A percentile compares a stretch with the other conserved stretches of the same genome.
Conservation (phyloP, 2,329 filamentous ascomycete genomes). For the Cladorrhinum sp. region DNA sequence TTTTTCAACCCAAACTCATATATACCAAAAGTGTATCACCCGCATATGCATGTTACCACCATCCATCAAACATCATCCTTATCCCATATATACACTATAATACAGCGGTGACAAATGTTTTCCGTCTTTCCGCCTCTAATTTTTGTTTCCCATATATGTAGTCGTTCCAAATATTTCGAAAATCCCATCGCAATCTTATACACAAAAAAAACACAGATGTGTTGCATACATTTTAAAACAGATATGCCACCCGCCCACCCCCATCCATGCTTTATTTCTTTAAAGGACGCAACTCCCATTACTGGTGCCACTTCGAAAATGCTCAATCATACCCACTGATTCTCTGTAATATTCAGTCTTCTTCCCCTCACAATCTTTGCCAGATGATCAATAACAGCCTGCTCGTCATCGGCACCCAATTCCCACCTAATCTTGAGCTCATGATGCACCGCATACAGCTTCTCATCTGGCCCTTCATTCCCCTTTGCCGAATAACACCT, state of each 20-base stretch:
- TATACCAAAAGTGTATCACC: no score
- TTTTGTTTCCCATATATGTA: no score
- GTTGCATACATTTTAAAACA: no score
- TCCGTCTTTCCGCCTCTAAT: neutral
- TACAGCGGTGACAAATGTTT: conserved; percentile 34
- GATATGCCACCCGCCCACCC: no score
- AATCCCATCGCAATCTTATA: neutral
- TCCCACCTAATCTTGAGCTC: conserved; percentile 47
- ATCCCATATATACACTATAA: conserved; percentile 40
- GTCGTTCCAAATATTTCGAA: no score
- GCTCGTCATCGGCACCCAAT: conserved; percentile 38
- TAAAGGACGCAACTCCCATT: no score
- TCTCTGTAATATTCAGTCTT: neutral
- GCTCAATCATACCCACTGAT: neutral
- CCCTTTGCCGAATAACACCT: conserved; percentile 48
- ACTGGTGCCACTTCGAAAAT: no score
- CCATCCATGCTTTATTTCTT: no score
- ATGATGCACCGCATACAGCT: conserved; percentile 47
- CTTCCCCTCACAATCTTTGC: conserved; percentile 12
- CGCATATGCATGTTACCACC: neutral
- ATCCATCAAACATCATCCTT: neutral
- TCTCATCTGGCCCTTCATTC: conserved; percentile 42
- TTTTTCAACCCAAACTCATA: no score
- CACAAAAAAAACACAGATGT: no score
- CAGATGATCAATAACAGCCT: conserved; percentile 46